Base-by-base conservation (phyloP, 2,329 filamentous ascomycete genomes). In the Albifimbria verrucaria region DNA sequence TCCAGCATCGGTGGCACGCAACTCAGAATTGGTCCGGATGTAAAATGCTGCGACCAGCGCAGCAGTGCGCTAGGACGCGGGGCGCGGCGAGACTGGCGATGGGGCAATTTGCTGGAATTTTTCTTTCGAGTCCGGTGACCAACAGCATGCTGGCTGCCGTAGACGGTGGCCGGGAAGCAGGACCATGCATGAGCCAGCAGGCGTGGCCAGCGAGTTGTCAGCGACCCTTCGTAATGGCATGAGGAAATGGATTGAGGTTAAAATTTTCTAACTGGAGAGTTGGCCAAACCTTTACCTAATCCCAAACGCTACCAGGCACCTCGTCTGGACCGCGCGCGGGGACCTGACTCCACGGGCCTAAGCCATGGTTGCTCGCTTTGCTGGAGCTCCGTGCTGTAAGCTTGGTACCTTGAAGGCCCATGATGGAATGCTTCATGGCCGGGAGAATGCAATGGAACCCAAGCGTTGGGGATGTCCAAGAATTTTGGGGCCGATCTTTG, bases 201-300 rank as follows among this genome's bases (percentile, higher is more conserved):
- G n/a, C n/a, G n/a, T n/a, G n/a, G n/a, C n/a, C n/a, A n/a, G n/a
- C n/a, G n/a, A n/a, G n/a, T n/a, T n/a, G n/a, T n/a, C n/a, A n/a
- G n/a, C n/a, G n/a, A n/a, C n/a, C n/a, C 43, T 46, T 48, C 46
- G 46, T 48, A 48, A 48, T 17, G n/a, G 25, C 49, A 54, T 65
- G 65, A 62, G 66, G 63, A 67, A 68, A 67, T 67, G 52, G 64
- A 64, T 64, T 70, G 56, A 60, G 49, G 45, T 52, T 55, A 63
- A 68, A 68, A 67, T 55, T 25, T 65, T 69, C 63, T 69, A 66
- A 69, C 65, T 70, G 68, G 68, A 66, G 65, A 67, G 57, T 53
- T 42, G 54, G 57, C 58, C 62, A 68, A 67, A 64, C 57, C 67
- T 67, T 70, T 70, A 70, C 67, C 61, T 70, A 70, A 70, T 69